Evolutionary conservation across 2,329 filamentous ascomycete species (phyloP).

Genomic region (Ophiostoma fasciatum): DNA sequence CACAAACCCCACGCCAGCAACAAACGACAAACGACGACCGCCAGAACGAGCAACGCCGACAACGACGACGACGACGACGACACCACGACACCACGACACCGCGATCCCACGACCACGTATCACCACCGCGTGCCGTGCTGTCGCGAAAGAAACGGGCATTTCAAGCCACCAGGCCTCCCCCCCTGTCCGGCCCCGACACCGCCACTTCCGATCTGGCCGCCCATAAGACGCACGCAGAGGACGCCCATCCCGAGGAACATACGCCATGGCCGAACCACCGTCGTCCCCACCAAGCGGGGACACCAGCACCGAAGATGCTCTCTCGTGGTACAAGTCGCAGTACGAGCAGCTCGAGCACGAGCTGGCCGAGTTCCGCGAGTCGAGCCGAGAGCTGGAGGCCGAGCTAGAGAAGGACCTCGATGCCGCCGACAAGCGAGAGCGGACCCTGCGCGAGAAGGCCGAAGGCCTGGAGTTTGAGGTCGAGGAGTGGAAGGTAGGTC

Average conservation of each 20-base stretch:
- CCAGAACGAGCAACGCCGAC: not conserved
- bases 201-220: not conserved
- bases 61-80: not conserved
- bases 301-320: conserved; percentile 52
- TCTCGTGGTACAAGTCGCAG: conserved; percentile 90
- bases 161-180: not conserved
- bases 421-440: conserved; percentile 84
- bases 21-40: not conserved
- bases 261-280: conserved; percentile 41
- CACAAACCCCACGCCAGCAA: not conserved
- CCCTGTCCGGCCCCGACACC: not conserved
- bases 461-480: conserved; percentile 78
- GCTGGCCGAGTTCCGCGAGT: conserved; percentile 83
- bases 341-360: conserved; percentile 88
- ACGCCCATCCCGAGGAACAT: not conserved
- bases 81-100: conserved; percentile 1
- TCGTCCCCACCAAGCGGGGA: conserved; percentile 45
- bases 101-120: not conserved
- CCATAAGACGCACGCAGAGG: not conserved
- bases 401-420: conserved; percentile 96
- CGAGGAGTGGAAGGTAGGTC: conserved; percentile 89
- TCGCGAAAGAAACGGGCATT: no score
- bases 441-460: conserved; percentile 71
- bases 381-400: conserved; percentile 83
- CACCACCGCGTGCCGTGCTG: not conserved